Evolutionary conservation across 83 land plant genomes (phyloP).

Genomic region (Picea mariana): DNA sequence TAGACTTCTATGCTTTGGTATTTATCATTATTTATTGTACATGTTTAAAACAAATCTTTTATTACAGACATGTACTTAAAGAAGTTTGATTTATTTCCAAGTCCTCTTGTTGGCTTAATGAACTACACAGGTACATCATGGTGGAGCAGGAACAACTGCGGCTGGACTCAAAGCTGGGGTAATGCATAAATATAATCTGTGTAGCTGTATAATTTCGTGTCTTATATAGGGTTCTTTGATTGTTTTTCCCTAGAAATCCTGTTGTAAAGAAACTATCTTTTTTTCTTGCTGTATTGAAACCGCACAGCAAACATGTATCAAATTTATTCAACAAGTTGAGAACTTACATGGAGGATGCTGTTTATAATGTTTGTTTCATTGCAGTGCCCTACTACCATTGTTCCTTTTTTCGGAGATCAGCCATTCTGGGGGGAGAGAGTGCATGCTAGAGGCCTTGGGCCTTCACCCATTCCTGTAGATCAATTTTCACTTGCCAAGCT

Average conservation of each 20-base stretch:
- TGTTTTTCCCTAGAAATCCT: not conserved
- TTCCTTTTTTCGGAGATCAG: constrained; percentile 90
- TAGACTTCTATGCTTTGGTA: too few relatives aligned
- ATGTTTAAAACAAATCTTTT: too few relatives aligned
- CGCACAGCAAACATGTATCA: not conserved
- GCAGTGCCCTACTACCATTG: constrained; percentile 89
- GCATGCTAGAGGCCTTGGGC: constrained; percentile 80
- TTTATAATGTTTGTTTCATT: not conserved
- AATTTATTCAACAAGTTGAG: not conserved
- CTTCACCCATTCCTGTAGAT: constrained; percentile 77
- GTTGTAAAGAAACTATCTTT: not conserved
- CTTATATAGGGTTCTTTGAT: not conserved
- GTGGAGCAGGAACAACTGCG: constrained; percentile 96
- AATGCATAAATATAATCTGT: constrained; percentile 11
- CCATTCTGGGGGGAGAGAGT: constrained; percentile 92
- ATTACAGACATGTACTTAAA: too few relatives aligned
- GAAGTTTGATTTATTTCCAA: too few relatives aligned
- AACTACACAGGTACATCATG: constrained; percentile 79
- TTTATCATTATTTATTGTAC: too few relatives aligned
- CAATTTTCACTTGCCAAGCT: constrained; percentile 69
- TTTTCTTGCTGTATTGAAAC: not conserved
- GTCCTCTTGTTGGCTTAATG: not conserved
- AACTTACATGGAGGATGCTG: too few relatives aligned
- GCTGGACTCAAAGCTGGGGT: constrained; percentile 95
- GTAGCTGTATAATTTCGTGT: not conserved